Base-by-base conservation (phyloP, 164 flowering plant genomes). In the Chimonanthus salicifolius region DNA sequence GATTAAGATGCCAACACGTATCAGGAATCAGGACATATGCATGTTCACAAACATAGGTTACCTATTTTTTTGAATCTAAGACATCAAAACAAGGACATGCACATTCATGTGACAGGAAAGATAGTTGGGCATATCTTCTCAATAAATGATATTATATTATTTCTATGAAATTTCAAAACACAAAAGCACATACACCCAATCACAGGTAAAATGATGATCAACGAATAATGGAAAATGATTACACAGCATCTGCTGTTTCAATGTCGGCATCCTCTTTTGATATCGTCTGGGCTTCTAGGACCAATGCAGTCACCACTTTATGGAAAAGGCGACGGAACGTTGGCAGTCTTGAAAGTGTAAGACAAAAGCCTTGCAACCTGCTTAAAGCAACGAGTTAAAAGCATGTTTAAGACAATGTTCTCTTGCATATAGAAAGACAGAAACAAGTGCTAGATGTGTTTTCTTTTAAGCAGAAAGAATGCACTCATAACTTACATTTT, bases 341-440 rank as follows among this genome's bases (percentile, higher is more conserved):
- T 70, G 85, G 85, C 68, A 83, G 71, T 71, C 82, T 80, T 49
- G 83, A 83, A 18, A 83, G 64, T 2, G 80, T 78, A 70, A 80
- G 72, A 69, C 78, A 76, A 71, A 80, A 83, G 47, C 85, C 85
- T 7, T 78, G 85, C 49, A 83, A 58, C 79, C 85, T 80, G 75
- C 54, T 64, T 48, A 3, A 49, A 70, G 3, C 33, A 71, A 45
- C 50, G 10, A 60, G 67, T 62, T 18, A 49, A 47, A 71, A 68
- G 58, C 9, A 18, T 3, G 0, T 44, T 20, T 5, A 43, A 54
- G 47, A 10, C 3, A 58, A 49, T 8, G 6, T 3, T 5, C 50
- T 49, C 58, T 49, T 9, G 47, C 10, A 8, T 4, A 4, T 18
- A 11, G 15, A 9, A 47, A 49, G 6, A 43, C 20, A n/a, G 15